Conservation (phyloP, 768 basidiomycete species). For the Lactarius pseudohatsudake region DNA sequence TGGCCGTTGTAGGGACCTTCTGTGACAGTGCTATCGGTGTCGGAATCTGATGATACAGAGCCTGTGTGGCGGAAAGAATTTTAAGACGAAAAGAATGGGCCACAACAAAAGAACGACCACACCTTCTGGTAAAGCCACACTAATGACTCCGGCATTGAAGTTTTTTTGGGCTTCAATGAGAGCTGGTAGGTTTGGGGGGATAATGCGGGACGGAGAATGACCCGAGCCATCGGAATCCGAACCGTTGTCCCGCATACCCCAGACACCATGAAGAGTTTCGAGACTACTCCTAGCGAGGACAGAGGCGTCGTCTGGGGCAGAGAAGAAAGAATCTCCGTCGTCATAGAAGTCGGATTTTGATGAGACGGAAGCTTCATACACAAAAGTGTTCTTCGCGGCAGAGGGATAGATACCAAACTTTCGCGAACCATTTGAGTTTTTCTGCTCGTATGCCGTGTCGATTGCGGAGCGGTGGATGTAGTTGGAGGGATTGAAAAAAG, state of each 20-base stretch:
- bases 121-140: conserved; percentile 27
- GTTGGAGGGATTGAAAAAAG: conserved; percentile 23
- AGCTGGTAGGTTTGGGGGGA: conserved; percentile 26
- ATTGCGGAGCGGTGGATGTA: conserved; percentile 21
- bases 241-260: conserved; percentile 8
- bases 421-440: conserved; percentile 16
- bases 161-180: conserved; percentile 29
- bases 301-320: conserved; percentile 26
- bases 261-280: conserved; percentile 27
- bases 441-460: conserved; percentile 28
- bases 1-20: conserved; percentile 27
- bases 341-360: conserved; percentile 28
- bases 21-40: conserved; percentile 29
- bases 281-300: conserved; percentile 25
- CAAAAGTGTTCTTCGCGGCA: conserved; percentile 24
- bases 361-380: conserved; percentile 28
- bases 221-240: conserved; percentile 18
- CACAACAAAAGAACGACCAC: background rate
- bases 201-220: conserved; percentile 23
- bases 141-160: conserved; percentile 23
- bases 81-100: background rate
- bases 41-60: conserved; percentile 29
- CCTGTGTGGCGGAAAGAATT: conserved; percentile 9
- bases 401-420: conserved; percentile 29
- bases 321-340: conserved; percentile 28